Percentiles rank a stretch among this genome's conserved stretches.
Evolutionary conservation across 805 yeast species (phyloP).

Genomic region (Kodamaea lidongshanica): DNA sequence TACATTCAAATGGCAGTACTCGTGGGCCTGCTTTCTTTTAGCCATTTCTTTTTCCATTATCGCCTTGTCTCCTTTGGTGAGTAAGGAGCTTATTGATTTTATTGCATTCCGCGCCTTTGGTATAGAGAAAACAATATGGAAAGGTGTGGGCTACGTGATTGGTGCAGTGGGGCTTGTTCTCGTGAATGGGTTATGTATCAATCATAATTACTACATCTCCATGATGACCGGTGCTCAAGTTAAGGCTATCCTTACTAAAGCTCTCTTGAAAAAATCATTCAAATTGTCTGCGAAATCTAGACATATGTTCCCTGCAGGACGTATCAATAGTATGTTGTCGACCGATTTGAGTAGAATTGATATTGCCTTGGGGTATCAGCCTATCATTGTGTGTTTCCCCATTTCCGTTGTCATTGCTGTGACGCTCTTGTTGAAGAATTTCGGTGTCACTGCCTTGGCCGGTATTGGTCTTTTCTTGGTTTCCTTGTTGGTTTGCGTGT

Average conservation of each 20-base stretch:
- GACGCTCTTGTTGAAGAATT: conserved; percentile 27
- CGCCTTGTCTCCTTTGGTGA: conserved; percentile 61
- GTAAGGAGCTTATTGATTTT: conserved; percentile 57
- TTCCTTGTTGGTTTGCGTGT: conserved; percentile 29
- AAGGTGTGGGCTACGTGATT: conserved; percentile 71
- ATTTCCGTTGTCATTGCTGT: conserved; percentile 37
- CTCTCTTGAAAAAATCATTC: conserved; percentile 35
- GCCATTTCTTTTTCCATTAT: conserved; percentile 41
- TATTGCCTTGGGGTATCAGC: conserved; percentile 39
- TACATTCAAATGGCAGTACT: conserved; percentile 45
- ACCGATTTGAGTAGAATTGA: conserved; percentile 41
- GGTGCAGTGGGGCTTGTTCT: conserved; percentile 56
- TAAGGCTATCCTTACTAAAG: conserved; percentile 36
- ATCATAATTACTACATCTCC: conserved; percentile 38
- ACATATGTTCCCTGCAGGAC: conserved; percentile 32
- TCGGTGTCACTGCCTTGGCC: conserved; percentile 36
- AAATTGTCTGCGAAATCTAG: conserved; percentile 28
- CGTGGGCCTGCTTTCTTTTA: conserved; percentile 36
- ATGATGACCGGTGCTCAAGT: conserved; percentile 39
- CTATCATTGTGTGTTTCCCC: conserved; percentile 37
- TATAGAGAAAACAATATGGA: conserved; percentile 37
- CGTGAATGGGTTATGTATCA: conserved; percentile 33
- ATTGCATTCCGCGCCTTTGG: conserved; percentile 49
- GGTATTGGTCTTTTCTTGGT: conserved; percentile 38
- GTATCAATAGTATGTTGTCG: conserved; percentile 36